A percentile compares a stretch with the other conserved stretches of the same genome.
Conservation (phyloP, 441 rosid species). For the Theobroma grandiflorum region DNA sequence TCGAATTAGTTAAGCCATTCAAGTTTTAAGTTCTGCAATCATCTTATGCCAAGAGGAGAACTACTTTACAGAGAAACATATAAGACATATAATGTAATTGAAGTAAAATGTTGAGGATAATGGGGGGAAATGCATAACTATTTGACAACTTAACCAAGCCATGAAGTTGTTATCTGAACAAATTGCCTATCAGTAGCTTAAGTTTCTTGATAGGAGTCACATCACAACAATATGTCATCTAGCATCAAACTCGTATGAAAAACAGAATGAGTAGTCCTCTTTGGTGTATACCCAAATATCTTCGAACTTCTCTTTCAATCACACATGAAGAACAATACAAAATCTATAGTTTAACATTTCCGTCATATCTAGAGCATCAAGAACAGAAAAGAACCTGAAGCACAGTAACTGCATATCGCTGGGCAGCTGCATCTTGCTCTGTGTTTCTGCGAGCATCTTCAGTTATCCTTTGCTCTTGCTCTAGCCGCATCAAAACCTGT, state of each 20-base stretch:
- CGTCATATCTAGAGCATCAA: background rate
- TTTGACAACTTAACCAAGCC: slow-evolving; percentile 1
- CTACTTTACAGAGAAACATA: background rate
- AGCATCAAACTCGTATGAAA: background rate
- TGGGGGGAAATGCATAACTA: background rate
- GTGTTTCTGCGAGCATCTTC: slow-evolving; percentile 69
- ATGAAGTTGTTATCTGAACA: background rate
- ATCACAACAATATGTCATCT: background rate
- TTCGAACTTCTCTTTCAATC: background rate
- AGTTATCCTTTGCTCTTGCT: slow-evolving; percentile 69
- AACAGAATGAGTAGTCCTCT: background rate
- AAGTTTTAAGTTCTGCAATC: background rate
- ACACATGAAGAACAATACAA: slow-evolving; percentile 14
- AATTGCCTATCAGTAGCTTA: background rate
- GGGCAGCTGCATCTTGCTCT: slow-evolving; percentile 67
- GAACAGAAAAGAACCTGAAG: slow-evolving; percentile 55
- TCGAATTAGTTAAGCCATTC: background rate
- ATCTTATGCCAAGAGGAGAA: background rate
- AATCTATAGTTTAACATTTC: slow-evolving; percentile 8
- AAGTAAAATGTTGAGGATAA: background rate
- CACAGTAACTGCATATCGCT: slow-evolving; percentile 51
- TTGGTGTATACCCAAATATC: slow-evolving; percentile 13
- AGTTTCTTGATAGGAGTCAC: slow-evolving; percentile 14
- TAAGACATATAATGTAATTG: background rate
- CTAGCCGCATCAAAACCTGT: slow-evolving; percentile 67